A percentile compares a stretch with the other conserved stretches of the same genome.
phyloP scores from a whole-genome alignment of 768 basidiomycete species.

The Candolleomyces eurysporus region DNA sequence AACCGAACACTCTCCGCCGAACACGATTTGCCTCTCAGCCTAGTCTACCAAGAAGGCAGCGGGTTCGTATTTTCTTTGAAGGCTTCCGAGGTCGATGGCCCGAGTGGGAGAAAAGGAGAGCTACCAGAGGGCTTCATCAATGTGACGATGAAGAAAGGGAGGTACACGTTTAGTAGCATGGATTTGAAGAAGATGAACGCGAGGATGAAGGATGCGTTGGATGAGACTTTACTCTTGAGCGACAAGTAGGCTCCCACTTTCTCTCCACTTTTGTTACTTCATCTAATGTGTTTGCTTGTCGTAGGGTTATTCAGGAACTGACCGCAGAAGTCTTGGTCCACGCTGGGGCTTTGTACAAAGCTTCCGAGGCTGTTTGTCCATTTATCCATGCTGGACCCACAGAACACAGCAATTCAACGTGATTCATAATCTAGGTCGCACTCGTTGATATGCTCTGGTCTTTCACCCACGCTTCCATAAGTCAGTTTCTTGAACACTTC shows the following conservation, averaged over 20 bases:
- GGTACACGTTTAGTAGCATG: constrained; percentile 75
- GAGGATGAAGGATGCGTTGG: constrained; percentile 86
- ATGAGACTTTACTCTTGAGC: constrained; percentile 85
- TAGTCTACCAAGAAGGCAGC: constrained; percentile 70
- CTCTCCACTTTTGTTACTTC: neutral
- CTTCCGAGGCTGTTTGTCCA: constrained; percentile 74
- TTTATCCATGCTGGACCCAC: neutral
- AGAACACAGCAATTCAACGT: neutral
- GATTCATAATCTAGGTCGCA: constrained; percentile 55
- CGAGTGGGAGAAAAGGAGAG: constrained; percentile 30
- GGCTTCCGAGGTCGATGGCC: constrained; percentile 59
- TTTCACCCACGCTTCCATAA: constrained; percentile 79
- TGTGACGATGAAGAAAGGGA: constrained; percentile 60
- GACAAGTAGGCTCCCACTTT: constrained; percentile 50
- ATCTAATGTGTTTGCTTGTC: too few species aligned
- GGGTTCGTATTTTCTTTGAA: constrained; percentile 68
- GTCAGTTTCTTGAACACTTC: constrained; percentile 40
- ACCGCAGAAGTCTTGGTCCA: constrained; percentile 66
- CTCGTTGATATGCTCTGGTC: constrained; percentile 88
- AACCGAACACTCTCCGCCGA: constrained; percentile 56
- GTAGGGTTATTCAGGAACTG: constrained; percentile 78
- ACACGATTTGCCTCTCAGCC: constrained; percentile 60
- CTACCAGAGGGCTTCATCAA: constrained; percentile 75
- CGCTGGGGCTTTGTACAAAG: constrained; percentile 82
- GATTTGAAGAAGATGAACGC: constrained; percentile 91